Evolutionary conservation across 176 grass and related monocot genomes (phyloP).

Genomic region (Hordeum vulgare): MorexV3_pseudomolecules_assembly NC_058521.1:577799732-577800231

Average conservation of each 20-base stretch:
- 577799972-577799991: conserved; percentile 65
- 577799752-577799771: conserved; percentile 84
- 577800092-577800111: conserved; percentile 26
- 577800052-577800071: conserved; percentile 35
- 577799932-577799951: conserved; percentile 84
- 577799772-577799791: conserved; percentile 96
- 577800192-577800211: conserved; percentile 55
- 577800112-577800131: conserved; percentile 17
- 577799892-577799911: conserved; percentile 60
- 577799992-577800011: conserved; percentile 75
- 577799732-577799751: conserved; percentile 69
- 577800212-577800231: conserved; percentile 41
- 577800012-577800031: conserved; percentile 74
- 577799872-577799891: conserved; percentile 57
- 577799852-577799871: conserved; percentile 61
- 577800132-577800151: conserved; percentile 28
- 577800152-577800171: conserved; percentile 68
- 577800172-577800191: conserved; percentile 64
- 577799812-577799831: conserved; percentile 29
- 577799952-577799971: conserved; percentile 93
- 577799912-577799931: conserved; percentile 48
- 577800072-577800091: conserved; percentile 25
- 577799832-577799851: conserved; percentile 38
- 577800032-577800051: conserved; percentile 52
- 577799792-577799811: conserved; percentile 76